Conservation (phyloP, 805 yeast species). For the Barnettozyma botsteinii region DNA sequence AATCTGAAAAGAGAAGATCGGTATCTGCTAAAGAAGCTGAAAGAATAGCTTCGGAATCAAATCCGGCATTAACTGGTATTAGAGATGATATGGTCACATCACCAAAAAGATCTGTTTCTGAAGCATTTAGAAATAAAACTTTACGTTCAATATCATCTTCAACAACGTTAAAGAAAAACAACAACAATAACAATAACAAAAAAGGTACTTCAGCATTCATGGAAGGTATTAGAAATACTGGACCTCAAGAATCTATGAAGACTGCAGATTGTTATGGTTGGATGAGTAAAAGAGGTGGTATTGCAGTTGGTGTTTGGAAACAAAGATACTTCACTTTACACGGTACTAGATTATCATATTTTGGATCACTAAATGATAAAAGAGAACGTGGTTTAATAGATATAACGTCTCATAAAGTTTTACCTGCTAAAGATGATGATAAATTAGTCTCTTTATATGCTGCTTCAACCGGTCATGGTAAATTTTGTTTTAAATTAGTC, state of each 20-base stretch:
- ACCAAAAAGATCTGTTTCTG: constrained; percentile 41
- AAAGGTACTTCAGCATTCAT: constrained; percentile 72
- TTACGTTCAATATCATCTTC: constrained; percentile 50
- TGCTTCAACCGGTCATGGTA: constrained; percentile 90
- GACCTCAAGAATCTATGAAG: constrained; percentile 73
- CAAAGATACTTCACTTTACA: constrained; percentile 78
- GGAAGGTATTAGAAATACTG: constrained; percentile 77
- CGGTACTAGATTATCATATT: constrained; percentile 90
- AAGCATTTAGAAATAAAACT: constrained; percentile 45
- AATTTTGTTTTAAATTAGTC: constrained; percentile 82
- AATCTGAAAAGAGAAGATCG: constrained; percentile 39
- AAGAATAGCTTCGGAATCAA: constrained; percentile 2
- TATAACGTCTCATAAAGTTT: constrained; percentile 88
- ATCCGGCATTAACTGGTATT: background rate
- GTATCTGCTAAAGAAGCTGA: constrained; percentile 43
- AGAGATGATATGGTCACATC: constrained; percentile 1
- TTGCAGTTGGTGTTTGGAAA: constrained; percentile 87
- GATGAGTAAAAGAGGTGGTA: constrained; percentile 90
- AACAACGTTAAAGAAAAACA: constrained; percentile 30
- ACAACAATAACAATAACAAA: constrained; percentile 36
- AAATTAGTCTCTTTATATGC: constrained; percentile 83
- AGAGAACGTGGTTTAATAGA: constrained; percentile 91
- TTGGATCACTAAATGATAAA: constrained; percentile 67
- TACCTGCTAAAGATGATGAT: constrained; percentile 81
- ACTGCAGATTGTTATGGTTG: constrained; percentile 82